Evolutionary conservation across 1,284 basidiomycete genomes (phyloP).

Genomic region (Leucoagaricus sp.): DNA sequence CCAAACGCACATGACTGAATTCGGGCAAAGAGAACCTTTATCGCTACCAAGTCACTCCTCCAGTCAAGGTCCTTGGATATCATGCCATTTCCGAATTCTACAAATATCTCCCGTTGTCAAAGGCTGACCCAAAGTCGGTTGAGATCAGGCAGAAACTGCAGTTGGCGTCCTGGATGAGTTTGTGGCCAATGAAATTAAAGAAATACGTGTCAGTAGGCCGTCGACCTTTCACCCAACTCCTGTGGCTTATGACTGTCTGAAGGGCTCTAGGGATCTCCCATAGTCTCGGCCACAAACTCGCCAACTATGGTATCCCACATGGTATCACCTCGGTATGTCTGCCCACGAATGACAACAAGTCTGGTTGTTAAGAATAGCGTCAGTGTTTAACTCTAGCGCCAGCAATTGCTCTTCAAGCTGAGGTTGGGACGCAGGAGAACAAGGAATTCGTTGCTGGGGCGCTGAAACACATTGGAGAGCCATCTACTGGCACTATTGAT

Average conservation of each 20-base stretch:
- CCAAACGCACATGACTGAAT: neutral
- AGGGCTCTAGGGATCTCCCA: conserved; percentile 77
- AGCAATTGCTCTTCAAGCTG: conserved; percentile 59
- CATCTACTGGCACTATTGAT: conserved; percentile 60
- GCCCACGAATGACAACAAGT: conserved; percentile 6
- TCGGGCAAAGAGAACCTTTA: conserved; percentile 63
- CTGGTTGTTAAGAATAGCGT: neutral
- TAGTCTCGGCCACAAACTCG: conserved; percentile 72
- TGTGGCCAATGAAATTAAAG: conserved; percentile 67
- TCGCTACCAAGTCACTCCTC: conserved; percentile 54
- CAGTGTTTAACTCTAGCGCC: conserved; percentile 78
- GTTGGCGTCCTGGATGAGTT: conserved; percentile 78
- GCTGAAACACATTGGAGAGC: conserved; percentile 56
- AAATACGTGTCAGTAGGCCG: conserved; percentile 44
- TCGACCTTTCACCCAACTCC: too few relatives aligned
- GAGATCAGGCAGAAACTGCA: conserved; percentile 69
- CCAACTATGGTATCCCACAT: conserved; percentile 76
- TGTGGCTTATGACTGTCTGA: conserved; percentile 1
- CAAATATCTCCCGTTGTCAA: conserved; percentile 67
- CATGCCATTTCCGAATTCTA: conserved; percentile 74
- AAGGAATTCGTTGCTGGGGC: conserved; percentile 58
- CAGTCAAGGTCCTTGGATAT: conserved; percentile 65
- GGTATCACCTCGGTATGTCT: conserved; percentile 76
- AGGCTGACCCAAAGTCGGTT: conserved; percentile 58
- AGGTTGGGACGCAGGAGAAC: conserved; percentile 54